Percentiles rank a stretch among this genome's conserved stretches.
Evolutionary conservation across 2,329 filamentous ascomycete genomes (phyloP).

Genomic region (Cytospora piceae): DNA sequence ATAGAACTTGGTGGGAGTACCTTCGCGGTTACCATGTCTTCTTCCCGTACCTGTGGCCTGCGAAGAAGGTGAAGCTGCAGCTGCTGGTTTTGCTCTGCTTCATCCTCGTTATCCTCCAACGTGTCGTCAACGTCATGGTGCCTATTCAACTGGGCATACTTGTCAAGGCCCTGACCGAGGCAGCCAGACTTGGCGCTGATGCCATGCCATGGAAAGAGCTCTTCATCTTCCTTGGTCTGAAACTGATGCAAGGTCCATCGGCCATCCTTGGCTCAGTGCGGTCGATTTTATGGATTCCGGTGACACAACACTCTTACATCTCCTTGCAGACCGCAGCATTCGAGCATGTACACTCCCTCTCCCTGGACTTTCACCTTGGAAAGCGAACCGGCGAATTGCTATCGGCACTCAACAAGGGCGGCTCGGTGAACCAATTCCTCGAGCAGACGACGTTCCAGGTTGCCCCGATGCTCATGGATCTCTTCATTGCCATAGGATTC

Average conservation of each 20-base stretch:
- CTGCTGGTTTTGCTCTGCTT: conserved; percentile 83
- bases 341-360: conserved; percentile 94
- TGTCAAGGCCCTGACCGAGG: conserved; percentile 68
- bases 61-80: conserved; percentile 74
- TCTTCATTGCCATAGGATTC: conserved; percentile 82
- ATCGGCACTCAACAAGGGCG: conserved; percentile 94
- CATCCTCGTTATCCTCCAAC: conserved; percentile 75
- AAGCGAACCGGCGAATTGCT: conserved; percentile 97
- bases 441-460: conserved; percentile 97
- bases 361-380: conserved; percentile 92
- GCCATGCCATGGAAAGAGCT: conserved; percentile 75
- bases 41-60: conserved; percentile 96
- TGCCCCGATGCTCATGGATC: conserved; percentile 89
- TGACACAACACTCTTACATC: conserved; percentile 95
- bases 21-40: conserved; percentile 89
- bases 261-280: conserved; percentile 83
- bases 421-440: conserved; percentile 93
- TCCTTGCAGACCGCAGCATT: conserved; percentile 94
- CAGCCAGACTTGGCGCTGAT: conserved; percentile 46
- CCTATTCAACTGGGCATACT: conserved; percentile 80
- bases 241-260: conserved; percentile 84
- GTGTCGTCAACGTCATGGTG: conserved; percentile 83
- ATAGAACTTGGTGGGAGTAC: conserved; percentile 96
- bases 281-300: conserved; percentile 90
- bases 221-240: conserved; percentile 74